These are phyloP conservation scores for Tremella fuciformis DNA, from an alignment of 768 basidiomycete species.

Conservation along the genomic window DNA sequence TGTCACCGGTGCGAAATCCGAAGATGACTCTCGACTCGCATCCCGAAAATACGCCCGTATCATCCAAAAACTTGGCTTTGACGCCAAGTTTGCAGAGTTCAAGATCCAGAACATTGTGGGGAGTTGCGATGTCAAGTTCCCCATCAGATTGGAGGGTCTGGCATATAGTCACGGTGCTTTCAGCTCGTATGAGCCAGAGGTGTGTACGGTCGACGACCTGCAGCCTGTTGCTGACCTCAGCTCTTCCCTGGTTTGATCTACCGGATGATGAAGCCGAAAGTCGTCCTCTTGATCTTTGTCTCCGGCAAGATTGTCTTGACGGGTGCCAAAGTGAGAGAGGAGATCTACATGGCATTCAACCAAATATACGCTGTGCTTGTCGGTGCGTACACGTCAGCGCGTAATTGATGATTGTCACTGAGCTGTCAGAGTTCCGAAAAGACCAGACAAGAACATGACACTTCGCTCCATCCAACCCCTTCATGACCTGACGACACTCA, in stretches of 20 bases:
- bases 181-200: slow-evolving; percentile 96
- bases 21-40: slow-evolving; percentile 93
- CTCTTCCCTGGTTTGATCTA: slow-evolving; percentile 98
- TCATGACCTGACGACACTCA: background rate
- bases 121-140: slow-evolving; percentile 97
- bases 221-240: slow-evolving; percentile 55
- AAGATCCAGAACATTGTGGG: slow-evolving; percentile 99
- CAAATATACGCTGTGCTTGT: slow-evolving; percentile 95
- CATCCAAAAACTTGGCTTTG: slow-evolving; percentile 98
- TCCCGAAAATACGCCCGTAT: slow-evolving; percentile 99
- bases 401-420: background rate
- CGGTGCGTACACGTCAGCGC: slow-evolving; percentile 24
- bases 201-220: slow-evolving; percentile 50
- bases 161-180: slow-evolving; percentile 98
- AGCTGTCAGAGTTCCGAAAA: background rate
- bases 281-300: slow-evolving; percentile 96
- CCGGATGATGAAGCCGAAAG: slow-evolving; percentile 99
- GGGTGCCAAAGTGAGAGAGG: slow-evolving; percentile 98
- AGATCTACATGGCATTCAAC: slow-evolving; percentile 99
- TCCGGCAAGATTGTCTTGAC: slow-evolving; percentile 99
- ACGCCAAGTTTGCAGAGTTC: slow-evolving; percentile 98
- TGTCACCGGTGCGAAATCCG: slow-evolving; percentile 97
- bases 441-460: slow-evolving; percentile 5
- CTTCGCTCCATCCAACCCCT: background rate
- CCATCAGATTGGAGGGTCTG: slow-evolving; percentile 93